Evolutionary conservation across 2,329 filamentous ascomycete genomes (phyloP), one percentile per base, ranked within the genome.

Genomic region (Colletotrichum sp.): DNA sequence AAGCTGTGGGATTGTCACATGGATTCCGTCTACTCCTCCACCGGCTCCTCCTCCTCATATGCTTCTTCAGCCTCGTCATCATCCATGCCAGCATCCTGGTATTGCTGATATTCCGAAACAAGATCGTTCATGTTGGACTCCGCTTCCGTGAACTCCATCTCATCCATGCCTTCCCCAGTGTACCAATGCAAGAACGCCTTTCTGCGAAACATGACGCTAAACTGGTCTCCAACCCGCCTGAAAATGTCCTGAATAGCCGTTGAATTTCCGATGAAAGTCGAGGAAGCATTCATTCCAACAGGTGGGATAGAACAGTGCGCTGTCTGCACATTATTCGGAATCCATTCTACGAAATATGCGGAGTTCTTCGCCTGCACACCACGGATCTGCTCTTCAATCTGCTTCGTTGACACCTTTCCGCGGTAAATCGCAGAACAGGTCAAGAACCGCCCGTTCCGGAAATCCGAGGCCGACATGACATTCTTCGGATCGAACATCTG

Each of bases 161-260:
- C 97, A 89, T 99, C 97, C 97, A 99, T 99, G 90, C 97, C 97
- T 92, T 99, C 97, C 85, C 96, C 96, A 92, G 97, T 99, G 91
- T 99, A 99, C 97, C 97, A 99, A 92, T 99, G 97, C 93, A 99
- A 95, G 95, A 99, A 99, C 93, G 97, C 97, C 95, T 99, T 99
- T 90, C 97, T 95, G 90, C 97, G 93, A 94, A 99, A 99, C 97
- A 99, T 99, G 87, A 96, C 96, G 89, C 94, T 96, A 93, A 99
- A 99, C 91, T 99, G 97, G 88, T 99, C 96, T 85, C 97, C 97
- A 82, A 99, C 91, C 92, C 97, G 96, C 95, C 99, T 99, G 95
- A 99, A 99, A 82, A 99, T 95, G 91, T 99, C 97, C 92, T 99
- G 97, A 89, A 99, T 99, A 79, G 96, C 98, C 82, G 97, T 99